Evolutionary conservation across 768 basidiomycete genomes (phyloP).

Genomic region (Royoungia palumana): DNA sequence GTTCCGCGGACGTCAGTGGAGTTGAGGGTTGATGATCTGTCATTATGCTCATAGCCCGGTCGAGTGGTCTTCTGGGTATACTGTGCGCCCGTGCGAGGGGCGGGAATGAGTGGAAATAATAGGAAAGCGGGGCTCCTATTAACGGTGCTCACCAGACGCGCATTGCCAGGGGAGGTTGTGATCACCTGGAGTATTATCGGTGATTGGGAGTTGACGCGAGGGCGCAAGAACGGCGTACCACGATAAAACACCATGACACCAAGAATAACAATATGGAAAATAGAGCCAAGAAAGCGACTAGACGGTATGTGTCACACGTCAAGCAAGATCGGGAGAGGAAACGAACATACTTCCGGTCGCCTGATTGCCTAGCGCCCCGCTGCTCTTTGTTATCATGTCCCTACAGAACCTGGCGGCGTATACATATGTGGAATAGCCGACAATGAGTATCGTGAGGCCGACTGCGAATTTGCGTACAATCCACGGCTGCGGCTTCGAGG

Average conservation of each 20-base stretch:
- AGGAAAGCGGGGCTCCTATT: neutral
- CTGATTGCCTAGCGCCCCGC: constrained; percentile 44
- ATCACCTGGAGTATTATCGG: constrained; percentile 45
- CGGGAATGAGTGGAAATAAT: constrained; percentile 8
- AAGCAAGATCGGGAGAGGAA: neutral
- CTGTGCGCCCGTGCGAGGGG: constrained; percentile 9
- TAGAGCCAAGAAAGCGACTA: constrained; percentile 65
- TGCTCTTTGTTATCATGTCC: constrained; percentile 57
- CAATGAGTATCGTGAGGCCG: constrained; percentile 53
- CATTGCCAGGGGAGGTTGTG: constrained; percentile 65
- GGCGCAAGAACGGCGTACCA: constrained; percentile 42
- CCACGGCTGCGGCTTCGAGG: constrained; percentile 64
- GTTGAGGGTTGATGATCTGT: constrained; percentile 20
- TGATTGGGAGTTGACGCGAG: neutral
- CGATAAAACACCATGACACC: constrained; percentile 75
- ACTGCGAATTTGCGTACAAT: constrained; percentile 67
- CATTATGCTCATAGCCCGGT: constrained; percentile 20
- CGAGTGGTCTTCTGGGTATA: constrained; percentile 20
- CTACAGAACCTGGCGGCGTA: constrained; percentile 71
- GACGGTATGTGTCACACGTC: constrained; percentile 2
- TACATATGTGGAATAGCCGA: constrained; percentile 72
- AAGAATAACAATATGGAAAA: constrained; percentile 65
- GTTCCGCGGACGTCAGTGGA: constrained; percentile 26
- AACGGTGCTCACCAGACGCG: constrained; percentile 51
- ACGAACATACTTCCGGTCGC: constrained; percentile 69